A percentile compares a stretch with the other conserved stretches of the same genome.
phyloP scores from a whole-genome alignment of 257 asterid species.

The Verbascum thapsus region DNA sequence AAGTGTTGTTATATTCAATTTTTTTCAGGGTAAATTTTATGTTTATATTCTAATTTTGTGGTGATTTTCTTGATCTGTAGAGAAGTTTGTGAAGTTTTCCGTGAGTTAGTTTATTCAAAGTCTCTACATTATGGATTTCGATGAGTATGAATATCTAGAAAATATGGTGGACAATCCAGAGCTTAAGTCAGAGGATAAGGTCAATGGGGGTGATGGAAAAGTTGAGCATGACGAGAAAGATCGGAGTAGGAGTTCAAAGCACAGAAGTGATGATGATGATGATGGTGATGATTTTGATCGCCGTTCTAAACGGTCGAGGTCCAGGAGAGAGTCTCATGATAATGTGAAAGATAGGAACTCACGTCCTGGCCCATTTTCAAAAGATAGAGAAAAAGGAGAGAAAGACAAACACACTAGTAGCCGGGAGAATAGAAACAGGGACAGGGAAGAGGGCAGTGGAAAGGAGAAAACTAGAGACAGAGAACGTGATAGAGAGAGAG shows the following conservation, averaged over 20 bases:
- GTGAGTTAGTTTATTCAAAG: slow-evolving; percentile 16
- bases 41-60: slow-evolving; percentile 7
- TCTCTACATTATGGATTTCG: slow-evolving; percentile 49
- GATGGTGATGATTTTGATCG: slow-evolving; percentile 43
- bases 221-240: slow-evolving; percentile 41
- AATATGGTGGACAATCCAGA: slow-evolving; percentile 55
- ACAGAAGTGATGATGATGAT: slow-evolving; percentile 45
- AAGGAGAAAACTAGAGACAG: slow-evolving; percentile 42
- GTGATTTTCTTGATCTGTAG: slow-evolving; percentile 22
- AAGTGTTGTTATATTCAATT: not conserved
- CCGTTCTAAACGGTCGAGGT: slow-evolving; percentile 40
- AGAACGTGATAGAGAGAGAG: slow-evolving; percentile 34
- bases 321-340: slow-evolving; percentile 45
- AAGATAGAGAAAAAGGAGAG: slow-evolving; percentile 51
- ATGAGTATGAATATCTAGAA: slow-evolving; percentile 59
- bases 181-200: slow-evolving; percentile 38
- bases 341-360: slow-evolving; percentile 46
- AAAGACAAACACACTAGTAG: slow-evolving; percentile 36
- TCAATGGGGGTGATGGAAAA: slow-evolving; percentile 38
- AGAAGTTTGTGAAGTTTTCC: slow-evolving; percentile 10
- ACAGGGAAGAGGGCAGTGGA: slow-evolving; percentile 41
- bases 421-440: slow-evolving; percentile 41
- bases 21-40: not conserved
- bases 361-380: slow-evolving; percentile 39
- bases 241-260: slow-evolving; percentile 46